These are phyloP conservation scores for Aspergillus chevalieri DNA, from an alignment of 2,329 filamentous ascomycete species.

Conservation along the genomic window DNA sequence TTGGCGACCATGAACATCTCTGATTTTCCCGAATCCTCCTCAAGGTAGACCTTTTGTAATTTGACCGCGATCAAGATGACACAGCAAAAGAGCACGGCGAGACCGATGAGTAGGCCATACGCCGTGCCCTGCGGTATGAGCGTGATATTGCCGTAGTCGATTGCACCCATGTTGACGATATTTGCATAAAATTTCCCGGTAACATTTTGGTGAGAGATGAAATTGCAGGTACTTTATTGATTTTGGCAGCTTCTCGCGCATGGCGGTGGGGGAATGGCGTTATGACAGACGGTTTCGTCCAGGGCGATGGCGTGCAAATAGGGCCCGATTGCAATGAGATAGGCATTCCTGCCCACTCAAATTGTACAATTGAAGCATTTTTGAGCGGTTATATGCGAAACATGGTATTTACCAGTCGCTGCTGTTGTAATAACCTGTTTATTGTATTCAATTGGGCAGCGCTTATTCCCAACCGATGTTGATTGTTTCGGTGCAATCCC, in stretches of 20 bases:
- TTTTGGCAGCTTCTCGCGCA: background rate
- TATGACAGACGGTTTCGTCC: background rate
- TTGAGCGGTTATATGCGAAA: no score
- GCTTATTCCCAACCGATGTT: no score
- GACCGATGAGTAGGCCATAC: constrained; percentile 46
- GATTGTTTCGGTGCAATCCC: no score
- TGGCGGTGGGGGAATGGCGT: background rate
- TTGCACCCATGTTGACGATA: background rate
- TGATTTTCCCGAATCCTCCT: constrained; percentile 34
- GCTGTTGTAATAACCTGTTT: no score
- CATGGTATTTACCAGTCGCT: no score
- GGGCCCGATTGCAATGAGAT: background rate
- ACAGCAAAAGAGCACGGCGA: constrained; percentile 43
- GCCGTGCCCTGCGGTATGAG: constrained; percentile 24
- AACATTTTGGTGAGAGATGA: background rate
- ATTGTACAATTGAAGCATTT: no score
- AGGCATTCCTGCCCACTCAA: background rate
- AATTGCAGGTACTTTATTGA: background rate
- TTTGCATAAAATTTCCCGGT: background rate
- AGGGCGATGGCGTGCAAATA: background rate
- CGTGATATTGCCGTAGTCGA: constrained; percentile 1
- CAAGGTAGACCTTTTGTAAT: constrained; percentile 34
- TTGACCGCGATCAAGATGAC: constrained; percentile 44
- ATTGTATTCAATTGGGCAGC: no score
- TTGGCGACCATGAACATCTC: constrained; percentile 39